A percentile compares a stretch with the other conserved stretches of the same genome.
Conservation (phyloP, 1,284 basidiomycete species). For the Cutaneotrichosporon cutaneum region DNA sequence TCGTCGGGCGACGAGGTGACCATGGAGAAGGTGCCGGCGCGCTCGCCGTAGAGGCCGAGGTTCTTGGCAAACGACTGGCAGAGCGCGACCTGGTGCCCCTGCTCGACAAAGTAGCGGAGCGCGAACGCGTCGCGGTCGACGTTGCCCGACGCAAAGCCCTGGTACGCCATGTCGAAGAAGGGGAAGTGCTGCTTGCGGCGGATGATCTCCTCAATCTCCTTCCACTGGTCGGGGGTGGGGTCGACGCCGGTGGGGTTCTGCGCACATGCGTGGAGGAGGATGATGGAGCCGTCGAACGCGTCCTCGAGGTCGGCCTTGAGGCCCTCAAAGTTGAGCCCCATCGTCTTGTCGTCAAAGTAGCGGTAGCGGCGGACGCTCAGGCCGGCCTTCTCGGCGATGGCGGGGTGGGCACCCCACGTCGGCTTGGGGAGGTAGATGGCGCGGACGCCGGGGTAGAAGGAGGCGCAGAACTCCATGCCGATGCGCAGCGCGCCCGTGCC, state of each 20-base stretch:
- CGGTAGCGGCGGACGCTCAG: conserved; percentile 74
- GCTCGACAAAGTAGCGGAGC: conserved; percentile 86
- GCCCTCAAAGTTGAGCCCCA: conserved; percentile 89
- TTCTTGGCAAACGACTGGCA: conserved; percentile 99
- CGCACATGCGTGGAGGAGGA: conserved; percentile 31
- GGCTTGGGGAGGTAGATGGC: conserved; percentile 90
- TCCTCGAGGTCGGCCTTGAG: conserved; percentile 79
- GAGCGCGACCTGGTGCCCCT: conserved; percentile 82
- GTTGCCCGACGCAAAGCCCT: conserved; percentile 88
- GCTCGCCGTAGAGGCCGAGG: conserved; percentile 97
- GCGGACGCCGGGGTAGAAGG: conserved; percentile 85
- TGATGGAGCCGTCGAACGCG: conserved; percentile 56
- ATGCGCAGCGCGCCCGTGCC: conserved; percentile 97
- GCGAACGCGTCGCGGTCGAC: conserved; percentile 89
- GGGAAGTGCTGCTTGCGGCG: conserved; percentile 61
- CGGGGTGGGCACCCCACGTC: conserved; percentile 96
- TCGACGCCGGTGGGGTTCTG: conserved; percentile 98
- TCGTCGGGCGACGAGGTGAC: conserved; percentile 72
- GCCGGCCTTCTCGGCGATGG: conserved; percentile 81
- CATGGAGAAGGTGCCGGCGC: conserved; percentile 91
- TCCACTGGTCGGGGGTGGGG: conserved; percentile 91
- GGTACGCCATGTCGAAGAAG: conserved; percentile 77
- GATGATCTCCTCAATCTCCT: conserved; percentile 81
- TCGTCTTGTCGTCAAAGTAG: conserved; percentile 93
- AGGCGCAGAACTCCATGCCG: conserved; percentile 83